Evolutionary conservation across 2,329 filamentous ascomycete species (phyloP), one percentile per base, ranked within the genome.

Genomic region (Raffaelea deltoideospora): DNA sequence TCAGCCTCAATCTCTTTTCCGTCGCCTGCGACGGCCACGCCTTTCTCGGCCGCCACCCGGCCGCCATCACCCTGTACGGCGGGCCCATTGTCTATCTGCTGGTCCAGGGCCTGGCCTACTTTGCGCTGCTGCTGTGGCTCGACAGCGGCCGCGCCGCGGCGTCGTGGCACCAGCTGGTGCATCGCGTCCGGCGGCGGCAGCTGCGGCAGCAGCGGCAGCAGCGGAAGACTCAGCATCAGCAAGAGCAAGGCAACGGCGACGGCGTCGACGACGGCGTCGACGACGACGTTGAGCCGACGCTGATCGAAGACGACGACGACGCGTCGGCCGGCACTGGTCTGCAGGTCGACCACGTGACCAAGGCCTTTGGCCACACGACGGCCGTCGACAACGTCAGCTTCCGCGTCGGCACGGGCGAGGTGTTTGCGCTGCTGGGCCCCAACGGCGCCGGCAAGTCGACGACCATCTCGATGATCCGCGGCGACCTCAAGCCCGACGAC

Each of bases 371-470:
- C 13, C 67, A 67, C 42, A 78, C 79, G 46, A 74, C 76, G 1
- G 87, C 84, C 3, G 85, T 95, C n/a, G 78, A 93, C 47, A 82
- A 94, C 48, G 72, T 92, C 30, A 83, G 79, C 0, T 94, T 95
- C 48, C 79, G 79, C 15, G 79, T 95, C 23, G 70, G 72, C 14
- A 74, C 72, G 34, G 79, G 82, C 34, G 80, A 94, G 52, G 81
- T 93, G 1, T 94, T 93, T 56, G 86, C 86, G 0, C 67, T 95
- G 0, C 69, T 96, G 1, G 87, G 87, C 0, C 86, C 87, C 14
- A 94, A 94, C 50, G 86, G 87, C 19, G 88, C 87, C 2, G 87
- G 87, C 39, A 95, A 95, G 50, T 85, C 79, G 0, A 93, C 86
- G 0, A 92, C 81, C 0, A 93, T 95, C 47, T 84, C 79, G 2